Base-by-base conservation (phyloP, 1,284 basidiomycete species). In the Hortiboletus rubellus region DNA sequence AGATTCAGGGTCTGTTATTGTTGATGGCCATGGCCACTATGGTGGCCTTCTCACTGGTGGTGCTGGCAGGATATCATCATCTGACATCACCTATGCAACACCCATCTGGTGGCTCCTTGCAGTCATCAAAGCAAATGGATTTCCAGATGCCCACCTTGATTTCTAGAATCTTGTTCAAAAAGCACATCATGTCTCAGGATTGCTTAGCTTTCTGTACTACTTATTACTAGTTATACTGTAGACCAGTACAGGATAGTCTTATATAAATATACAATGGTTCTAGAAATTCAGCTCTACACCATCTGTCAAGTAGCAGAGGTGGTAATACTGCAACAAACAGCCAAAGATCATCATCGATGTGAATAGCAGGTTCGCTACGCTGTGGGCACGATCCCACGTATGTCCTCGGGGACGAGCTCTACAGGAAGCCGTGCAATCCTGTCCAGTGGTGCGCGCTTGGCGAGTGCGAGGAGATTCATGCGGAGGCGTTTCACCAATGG, bases 391-490 rank as follows among this genome's bases (percentile, higher is more conserved):
- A 83, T 81, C 60, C 79, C 77, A 48, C 86, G 77, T 58, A 89
- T 81, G 62, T 83, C 78, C 59, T 83, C 81, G 8, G 86, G 87
- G 2, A 90, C 84, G 41, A 90, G 72, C 49, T 87, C 84, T 24
- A 79, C 73, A 5, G 87, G 87, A 42, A 90, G 69, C 41, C 77
- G 77, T 18, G 85, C 85, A 55, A 91, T 86, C 59, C 80, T 83
- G 64, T 89, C 85, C 58, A 89, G 69, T 5, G 89, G 89, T 11
- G 87, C 87, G 8, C 88, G 79, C 68, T 89, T 89, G 52, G 86
- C 85, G 30, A 91, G 76, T 4, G 87, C 87, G 31, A 91, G 77
- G 36, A 90, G 73, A 66, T 88, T 89, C 62, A 90, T 74, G 36
- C 88, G 79, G 41, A 90, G 73, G 54, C 83, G 79, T 59, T 79